Percentiles rank a stretch among this genome's conserved stretches.
These are phyloP conservation scores for Fagopyrum tataricum DNA, from an alignment of 148 eudicot genomes.

Conservation along the genomic window DNA sequence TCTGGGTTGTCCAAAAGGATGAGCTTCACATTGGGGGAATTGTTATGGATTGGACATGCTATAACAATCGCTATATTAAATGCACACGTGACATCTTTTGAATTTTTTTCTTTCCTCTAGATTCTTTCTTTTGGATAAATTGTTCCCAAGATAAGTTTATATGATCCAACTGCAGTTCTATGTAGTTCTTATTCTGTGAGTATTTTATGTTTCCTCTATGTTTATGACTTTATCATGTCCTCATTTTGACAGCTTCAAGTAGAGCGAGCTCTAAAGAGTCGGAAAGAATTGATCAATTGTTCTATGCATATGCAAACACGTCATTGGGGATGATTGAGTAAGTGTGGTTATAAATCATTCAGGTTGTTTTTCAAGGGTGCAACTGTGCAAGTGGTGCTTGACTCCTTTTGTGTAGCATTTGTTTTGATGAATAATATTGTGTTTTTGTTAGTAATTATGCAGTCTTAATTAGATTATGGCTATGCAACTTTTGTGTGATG, in stretches of 20 bases:
- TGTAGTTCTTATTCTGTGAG: background rate
- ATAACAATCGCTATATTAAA: background rate
- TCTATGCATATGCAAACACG: conserved; percentile 56
- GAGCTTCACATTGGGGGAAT: background rate
- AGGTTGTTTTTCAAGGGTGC: background rate
- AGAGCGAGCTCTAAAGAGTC: conserved; percentile 75
- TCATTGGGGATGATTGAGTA: conserved; percentile 73
- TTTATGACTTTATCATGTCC: background rate
- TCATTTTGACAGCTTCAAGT: conserved; percentile 47
- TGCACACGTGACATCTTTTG: background rate
- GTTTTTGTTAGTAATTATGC: background rate
- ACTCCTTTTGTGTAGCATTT: background rate
- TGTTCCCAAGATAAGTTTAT: background rate
- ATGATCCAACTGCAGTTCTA: background rate
- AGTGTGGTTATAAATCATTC: conserved; percentile 20
- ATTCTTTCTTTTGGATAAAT: background rate
- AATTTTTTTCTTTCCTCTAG: background rate
- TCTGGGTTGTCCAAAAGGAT: background rate
- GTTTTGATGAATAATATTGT: background rate
- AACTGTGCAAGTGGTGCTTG: background rate
- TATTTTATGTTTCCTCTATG: background rate
- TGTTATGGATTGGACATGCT: too few species aligned
- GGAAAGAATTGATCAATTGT: conserved; percentile 75
- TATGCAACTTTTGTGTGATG: background rate
- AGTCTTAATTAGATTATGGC: background rate